These are phyloP conservation scores for Aspergillus japonicus DNA, from an alignment of 2,329 filamentous ascomycete genomes.

Conservation along the genomic window DNA sequence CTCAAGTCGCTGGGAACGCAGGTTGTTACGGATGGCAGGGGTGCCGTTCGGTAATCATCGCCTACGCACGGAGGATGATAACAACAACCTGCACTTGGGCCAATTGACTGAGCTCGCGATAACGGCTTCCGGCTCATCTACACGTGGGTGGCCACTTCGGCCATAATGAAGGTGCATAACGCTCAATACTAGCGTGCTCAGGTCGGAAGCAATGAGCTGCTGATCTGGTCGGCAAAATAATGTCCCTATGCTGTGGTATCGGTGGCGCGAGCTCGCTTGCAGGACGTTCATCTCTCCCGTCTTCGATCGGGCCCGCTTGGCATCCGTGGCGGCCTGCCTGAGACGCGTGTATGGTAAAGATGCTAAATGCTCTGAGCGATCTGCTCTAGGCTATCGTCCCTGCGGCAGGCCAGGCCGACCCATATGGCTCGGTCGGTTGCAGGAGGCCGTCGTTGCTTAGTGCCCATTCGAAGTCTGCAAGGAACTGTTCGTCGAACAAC, in stretches of 20 bases:
- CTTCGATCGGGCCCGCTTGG: background rate
- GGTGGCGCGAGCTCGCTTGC: background rate
- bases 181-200: background rate
- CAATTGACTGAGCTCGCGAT: background rate
- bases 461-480: conserved; percentile 42
- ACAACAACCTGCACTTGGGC: background rate
- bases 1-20: background rate
- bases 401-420: conserved; percentile 20
- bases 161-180: background rate
- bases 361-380: background rate
- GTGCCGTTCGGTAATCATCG: background rate
- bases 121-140: background rate
- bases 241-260: background rate
- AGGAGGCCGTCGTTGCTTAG: conserved; percentile 32
- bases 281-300: background rate
- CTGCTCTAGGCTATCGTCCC: background rate
- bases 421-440: conserved; percentile 25
- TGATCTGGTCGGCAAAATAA: background rate
- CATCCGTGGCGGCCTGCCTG: background rate
- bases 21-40: background rate
- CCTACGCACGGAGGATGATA: background rate
- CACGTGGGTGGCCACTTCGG: background rate
- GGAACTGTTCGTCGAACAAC: conserved; percentile 38
- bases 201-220: background rate
- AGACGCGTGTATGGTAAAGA: background rate